Conservation (phyloP, 1,284 basidiomycete genomes). For the Sphagnurus paluster region DNA sequence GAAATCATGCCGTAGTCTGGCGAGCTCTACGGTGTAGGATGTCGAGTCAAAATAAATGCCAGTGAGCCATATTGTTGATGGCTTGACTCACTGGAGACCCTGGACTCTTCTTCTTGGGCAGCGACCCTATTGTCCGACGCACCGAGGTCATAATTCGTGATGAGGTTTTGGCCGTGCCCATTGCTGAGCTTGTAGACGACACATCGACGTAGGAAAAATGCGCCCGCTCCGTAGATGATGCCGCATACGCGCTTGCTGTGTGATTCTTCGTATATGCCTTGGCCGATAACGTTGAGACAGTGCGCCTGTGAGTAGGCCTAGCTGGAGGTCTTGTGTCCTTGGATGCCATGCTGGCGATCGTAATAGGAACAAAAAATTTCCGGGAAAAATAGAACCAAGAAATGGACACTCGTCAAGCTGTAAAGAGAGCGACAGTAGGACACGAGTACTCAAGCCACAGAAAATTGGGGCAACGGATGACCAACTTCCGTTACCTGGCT, state of each 20-base stretch:
- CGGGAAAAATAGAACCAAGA: too few species aligned
- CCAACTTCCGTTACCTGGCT: too few species aligned
- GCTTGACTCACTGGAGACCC: conserved; percentile 25
- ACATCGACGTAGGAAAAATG: conserved; percentile 10
- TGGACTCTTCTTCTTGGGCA: conserved; percentile 34
- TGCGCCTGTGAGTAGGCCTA: conserved; percentile 21
- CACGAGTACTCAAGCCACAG: too few species aligned
- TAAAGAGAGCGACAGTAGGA: too few species aligned
- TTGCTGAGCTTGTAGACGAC: conserved; percentile 12
- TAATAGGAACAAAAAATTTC: too few species aligned
- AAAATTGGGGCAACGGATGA: too few species aligned
- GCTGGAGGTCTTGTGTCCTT: conserved; percentile 16
- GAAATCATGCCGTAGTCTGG: conserved; percentile 45
- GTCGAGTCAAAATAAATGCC: neutral
- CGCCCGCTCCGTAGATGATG: conserved; percentile 1
- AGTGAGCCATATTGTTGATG: neutral
- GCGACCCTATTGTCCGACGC: conserved; percentile 36
- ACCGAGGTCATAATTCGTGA: conserved; percentile 47
- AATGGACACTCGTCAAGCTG: too few species aligned
- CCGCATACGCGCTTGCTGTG: conserved; percentile 3
- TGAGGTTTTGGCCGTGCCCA: conserved; percentile 29
- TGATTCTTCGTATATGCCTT: conserved; percentile 10
- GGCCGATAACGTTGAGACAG: conserved; percentile 13
- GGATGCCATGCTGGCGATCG: conserved; percentile 8
- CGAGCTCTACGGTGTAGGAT: conserved; percentile 22